Evolutionary conservation across 768 basidiomycete species (phyloP).

Genomic region (Inosperma sp.): DNA sequence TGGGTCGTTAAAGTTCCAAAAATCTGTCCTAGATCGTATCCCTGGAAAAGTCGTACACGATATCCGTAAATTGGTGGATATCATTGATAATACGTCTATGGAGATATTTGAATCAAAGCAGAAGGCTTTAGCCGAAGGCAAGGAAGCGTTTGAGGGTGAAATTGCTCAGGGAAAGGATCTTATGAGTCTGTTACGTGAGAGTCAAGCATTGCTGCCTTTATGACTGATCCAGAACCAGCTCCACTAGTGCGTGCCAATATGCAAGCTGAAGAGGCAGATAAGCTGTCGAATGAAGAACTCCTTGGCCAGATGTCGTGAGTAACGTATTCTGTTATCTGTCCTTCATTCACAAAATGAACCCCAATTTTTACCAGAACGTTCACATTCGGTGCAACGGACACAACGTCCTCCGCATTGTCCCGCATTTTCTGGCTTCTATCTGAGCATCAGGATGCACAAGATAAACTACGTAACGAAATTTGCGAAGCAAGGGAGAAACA

Average conservation of each 20-base stretch:
- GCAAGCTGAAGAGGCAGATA: slow-evolving; percentile 28
- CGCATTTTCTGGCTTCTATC: slow-evolving; percentile 19
- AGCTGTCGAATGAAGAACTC: slow-evolving; percentile 34
- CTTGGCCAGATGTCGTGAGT: slow-evolving; percentile 34
- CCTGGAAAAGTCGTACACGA: slow-evolving; percentile 30
- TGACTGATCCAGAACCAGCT: background rate
- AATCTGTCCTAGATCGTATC: slow-evolving; percentile 29
- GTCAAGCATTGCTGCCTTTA: background rate
- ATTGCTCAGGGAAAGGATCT: slow-evolving; percentile 43
- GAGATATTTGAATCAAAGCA: slow-evolving; percentile 37
- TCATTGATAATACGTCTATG: slow-evolving; percentile 33
- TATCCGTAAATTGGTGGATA: slow-evolving; percentile 30
- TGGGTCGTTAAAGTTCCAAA: slow-evolving; percentile 27
- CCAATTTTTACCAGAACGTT: slow-evolving; percentile 21
- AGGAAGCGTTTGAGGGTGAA: slow-evolving; percentile 30
- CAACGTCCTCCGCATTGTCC: slow-evolving; percentile 21
- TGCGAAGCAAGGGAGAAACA: slow-evolving; percentile 21
- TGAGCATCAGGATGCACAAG: slow-evolving; percentile 19
- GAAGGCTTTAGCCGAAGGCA: slow-evolving; percentile 30
- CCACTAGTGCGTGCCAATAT: slow-evolving; percentile 39
- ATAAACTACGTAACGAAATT: slow-evolving; percentile 21
- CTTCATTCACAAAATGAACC: background rate
- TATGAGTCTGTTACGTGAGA: slow-evolving; percentile 42
- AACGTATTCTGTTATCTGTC: background rate
- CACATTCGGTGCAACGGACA: slow-evolving; percentile 25